These are phyloP conservation scores for Capronia epimyces DNA, from an alignment of 2,329 filamentous ascomycete species.

Conservation along the genomic window DNA sequence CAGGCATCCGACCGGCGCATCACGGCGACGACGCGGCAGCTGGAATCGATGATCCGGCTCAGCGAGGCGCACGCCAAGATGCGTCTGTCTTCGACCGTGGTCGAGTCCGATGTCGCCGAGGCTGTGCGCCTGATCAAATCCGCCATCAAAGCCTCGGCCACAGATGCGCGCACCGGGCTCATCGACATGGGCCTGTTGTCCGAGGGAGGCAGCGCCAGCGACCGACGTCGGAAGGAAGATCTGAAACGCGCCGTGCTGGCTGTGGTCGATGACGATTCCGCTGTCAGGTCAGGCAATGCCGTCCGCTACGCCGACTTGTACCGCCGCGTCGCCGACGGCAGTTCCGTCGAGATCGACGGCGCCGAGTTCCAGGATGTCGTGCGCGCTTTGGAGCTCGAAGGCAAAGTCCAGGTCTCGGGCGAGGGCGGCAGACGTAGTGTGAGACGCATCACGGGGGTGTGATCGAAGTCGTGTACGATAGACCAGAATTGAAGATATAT, in stretches of 20 bases:
- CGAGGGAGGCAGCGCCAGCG: constrained; percentile 85
- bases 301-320: constrained; percentile 76
- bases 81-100: constrained; percentile 74
- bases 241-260: constrained; percentile 72
- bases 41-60: constrained; percentile 97
- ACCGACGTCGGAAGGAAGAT: constrained; percentile 75
- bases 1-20: constrained; percentile 90
- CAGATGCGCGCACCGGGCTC: constrained; percentile 78
- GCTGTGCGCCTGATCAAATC: constrained; percentile 88
- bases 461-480: too few species aligned
- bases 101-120: constrained; percentile 76
- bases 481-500: too few species aligned
- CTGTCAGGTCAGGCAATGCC: constrained; percentile 46
- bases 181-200: constrained; percentile 97
- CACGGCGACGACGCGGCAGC: constrained; percentile 90
- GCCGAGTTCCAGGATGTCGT: constrained; percentile 79
- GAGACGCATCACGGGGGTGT: constrained; percentile 60
- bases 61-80: constrained; percentile 97
- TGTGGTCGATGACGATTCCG: constrained; percentile 64
- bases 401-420: constrained; percentile 69
- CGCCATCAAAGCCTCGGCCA: constrained; percentile 95
- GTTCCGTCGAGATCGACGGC: constrained; percentile 64
- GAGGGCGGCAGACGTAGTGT: constrained; percentile 80
- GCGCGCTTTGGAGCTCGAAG: constrained; percentile 75
- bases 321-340: constrained; percentile 65